phyloP scores from a whole-genome alignment of 1,284 basidiomycete genomes.

The Moesziomyces globuligerus region DNA sequence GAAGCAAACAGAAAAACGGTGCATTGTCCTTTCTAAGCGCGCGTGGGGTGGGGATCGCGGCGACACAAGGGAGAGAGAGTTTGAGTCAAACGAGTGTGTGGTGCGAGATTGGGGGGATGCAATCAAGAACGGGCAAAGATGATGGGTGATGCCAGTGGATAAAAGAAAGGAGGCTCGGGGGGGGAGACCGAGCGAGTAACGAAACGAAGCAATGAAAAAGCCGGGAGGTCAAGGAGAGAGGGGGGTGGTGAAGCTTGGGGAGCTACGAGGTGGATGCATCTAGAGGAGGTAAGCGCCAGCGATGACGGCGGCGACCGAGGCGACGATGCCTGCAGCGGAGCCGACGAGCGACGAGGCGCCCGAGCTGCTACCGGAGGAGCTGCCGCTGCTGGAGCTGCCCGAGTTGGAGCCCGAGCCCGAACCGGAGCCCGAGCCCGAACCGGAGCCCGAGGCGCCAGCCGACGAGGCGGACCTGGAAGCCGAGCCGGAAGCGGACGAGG shows the following conservation, averaged over 20 bases:
- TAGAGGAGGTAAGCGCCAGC: conserved; percentile 54
- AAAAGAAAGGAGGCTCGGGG: too few relatives aligned
- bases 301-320: conserved; percentile 33
- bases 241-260: too few relatives aligned
- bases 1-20: too few relatives aligned
- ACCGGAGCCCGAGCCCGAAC: conserved; percentile 1
- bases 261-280: conserved; percentile 9
- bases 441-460: conserved; percentile 5
- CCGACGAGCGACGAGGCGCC: conserved; percentile 24
- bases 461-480: conserved; percentile 6
- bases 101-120: too few relatives aligned
- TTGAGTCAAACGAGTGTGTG: too few relatives aligned
- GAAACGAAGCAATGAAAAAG: background rate
- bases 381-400: conserved; percentile 7
- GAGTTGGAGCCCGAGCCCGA: background rate
- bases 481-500: conserved; percentile 10
- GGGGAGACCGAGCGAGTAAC: too few relatives aligned
- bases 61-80: too few relatives aligned
- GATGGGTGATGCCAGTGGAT: too few relatives aligned
- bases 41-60: too few relatives aligned
- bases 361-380: conserved; percentile 12
- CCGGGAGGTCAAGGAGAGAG: background rate
- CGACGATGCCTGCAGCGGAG: conserved; percentile 35
- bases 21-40: too few relatives aligned
- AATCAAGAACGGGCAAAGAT: too few relatives aligned